A percentile compares a stretch with the other conserved stretches of the same genome.
Conservation (phyloP, 192 early-diverging fungal species). For the Coemansia sp. region DNA sequence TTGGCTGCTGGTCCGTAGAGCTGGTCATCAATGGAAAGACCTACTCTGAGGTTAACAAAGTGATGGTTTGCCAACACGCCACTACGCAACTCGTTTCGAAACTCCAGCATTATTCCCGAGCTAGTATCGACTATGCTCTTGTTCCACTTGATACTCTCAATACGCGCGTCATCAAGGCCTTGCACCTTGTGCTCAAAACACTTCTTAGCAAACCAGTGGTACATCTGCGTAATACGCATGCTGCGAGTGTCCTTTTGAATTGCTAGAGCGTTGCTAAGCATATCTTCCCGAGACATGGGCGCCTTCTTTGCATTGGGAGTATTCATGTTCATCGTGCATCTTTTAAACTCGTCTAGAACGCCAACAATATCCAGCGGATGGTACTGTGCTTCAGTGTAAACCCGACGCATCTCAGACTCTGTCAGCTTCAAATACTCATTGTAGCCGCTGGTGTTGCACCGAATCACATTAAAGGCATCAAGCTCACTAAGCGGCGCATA, state of each 20-base stretch:
- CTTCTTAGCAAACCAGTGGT: constrained; percentile 13
- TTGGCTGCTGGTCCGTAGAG: constrained; percentile 4
- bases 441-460: background rate
- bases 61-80: constrained; percentile 25
- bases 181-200: background rate
- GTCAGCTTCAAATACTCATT: constrained; percentile 10
- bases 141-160: background rate
- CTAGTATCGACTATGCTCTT: constrained; percentile 2
- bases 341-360: background rate
- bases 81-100: constrained; percentile 15
- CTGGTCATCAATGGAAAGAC: constrained; percentile 20
- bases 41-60: constrained; percentile 15
- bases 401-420: constrained; percentile 6
- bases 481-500: background rate
- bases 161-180: background rate
- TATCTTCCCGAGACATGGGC: background rate
- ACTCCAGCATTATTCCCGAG: constrained; percentile 1
- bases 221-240: constrained; percentile 26
- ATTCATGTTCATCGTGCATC: background rate
- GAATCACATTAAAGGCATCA: constrained; percentile 18
- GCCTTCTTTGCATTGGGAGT: too few species aligned
- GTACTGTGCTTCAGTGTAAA: constrained; percentile 15
- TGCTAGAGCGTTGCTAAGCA: background rate
- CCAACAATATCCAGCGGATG: constrained; percentile 20
- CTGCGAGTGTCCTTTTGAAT: constrained; percentile 9